Evolutionary conservation across 805 yeast genomes (phyloP).

Genomic region (Jamesozyma hellenica): DNA sequence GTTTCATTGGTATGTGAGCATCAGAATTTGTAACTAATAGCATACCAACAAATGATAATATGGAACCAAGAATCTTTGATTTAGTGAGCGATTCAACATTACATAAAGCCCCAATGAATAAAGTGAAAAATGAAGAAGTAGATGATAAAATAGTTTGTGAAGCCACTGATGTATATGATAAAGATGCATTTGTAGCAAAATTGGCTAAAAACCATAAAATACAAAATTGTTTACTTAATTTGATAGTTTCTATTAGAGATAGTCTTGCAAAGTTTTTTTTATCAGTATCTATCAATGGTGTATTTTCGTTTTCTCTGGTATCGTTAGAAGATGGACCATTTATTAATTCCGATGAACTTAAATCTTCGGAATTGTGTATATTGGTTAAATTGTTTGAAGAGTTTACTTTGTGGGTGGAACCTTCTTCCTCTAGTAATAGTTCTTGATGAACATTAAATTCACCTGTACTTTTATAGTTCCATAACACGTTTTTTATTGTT

Average conservation of each 20-base stretch:
- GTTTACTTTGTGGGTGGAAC: constrained; percentile 11
- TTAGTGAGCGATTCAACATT: constrained; percentile 59
- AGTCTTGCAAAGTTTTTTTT: constrained; percentile 8
- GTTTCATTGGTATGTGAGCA: constrained; percentile 18
- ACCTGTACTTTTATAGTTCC: constrained; percentile 25
- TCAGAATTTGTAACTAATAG: constrained; percentile 68
- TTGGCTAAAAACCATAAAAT: constrained; percentile 86
- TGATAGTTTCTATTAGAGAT: constrained; percentile 52
- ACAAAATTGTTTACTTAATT: constrained; percentile 71
- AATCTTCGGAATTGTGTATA: not conserved
- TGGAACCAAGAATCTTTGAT: constrained; percentile 58
- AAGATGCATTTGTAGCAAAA: constrained; percentile 76
- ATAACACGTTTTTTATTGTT: constrained; percentile 27
- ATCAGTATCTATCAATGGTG: not conserved
- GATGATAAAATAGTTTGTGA: constrained; percentile 89
- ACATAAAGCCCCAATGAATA: constrained; percentile 65
- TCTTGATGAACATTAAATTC: constrained; percentile 20
- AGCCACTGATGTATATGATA: constrained; percentile 84
- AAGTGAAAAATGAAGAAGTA: constrained; percentile 87
- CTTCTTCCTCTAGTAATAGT: constrained; percentile 26
- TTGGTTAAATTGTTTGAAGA: not conserved
- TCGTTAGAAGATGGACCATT: not conserved
- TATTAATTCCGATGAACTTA: too few species aligned
- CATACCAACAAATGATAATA: constrained; percentile 70
- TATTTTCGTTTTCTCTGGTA: not conserved